phyloP scores from a whole-genome alignment of 768 basidiomycete genomes.

The Mycena filopes region DNA sequence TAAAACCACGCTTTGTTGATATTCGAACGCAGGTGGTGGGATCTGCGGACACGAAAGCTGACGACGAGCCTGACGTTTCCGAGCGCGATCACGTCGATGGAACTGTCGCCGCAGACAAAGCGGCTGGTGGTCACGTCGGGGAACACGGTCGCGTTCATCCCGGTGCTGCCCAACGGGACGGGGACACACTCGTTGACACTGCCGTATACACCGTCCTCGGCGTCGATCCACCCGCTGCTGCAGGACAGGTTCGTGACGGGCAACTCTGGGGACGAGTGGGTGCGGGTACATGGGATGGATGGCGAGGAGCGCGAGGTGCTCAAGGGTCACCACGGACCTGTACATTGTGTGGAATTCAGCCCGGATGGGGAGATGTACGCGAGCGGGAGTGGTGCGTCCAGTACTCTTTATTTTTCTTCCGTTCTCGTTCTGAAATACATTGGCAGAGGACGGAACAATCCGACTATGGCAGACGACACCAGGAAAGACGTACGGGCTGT shows the following conservation, averaged over 20 bases:
- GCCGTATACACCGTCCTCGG: conserved; percentile 90
- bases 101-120: conserved; percentile 83
- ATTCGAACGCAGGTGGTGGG: conserved; percentile 86
- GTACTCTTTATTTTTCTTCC: conserved; percentile 25
- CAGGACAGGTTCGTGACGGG: conserved; percentile 95
- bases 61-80: conserved; percentile 79
- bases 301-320: conserved; percentile 92
- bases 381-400: conserved; percentile 90
- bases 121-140: conserved; percentile 92
- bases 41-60: conserved; percentile 80
- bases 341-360: conserved; percentile 92
- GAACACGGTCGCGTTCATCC: conserved; percentile 92
- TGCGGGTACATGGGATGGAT: conserved; percentile 89
- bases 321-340: conserved; percentile 98
- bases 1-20: conserved; percentile 19
- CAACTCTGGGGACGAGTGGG: conserved; percentile 93
- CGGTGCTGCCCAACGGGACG: conserved; percentile 70
- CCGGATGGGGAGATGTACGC: conserved; percentile 99
- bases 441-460: conserved; percentile 88
- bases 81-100: conserved; percentile 92
- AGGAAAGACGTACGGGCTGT: conserved; percentile 91
- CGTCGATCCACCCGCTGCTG: conserved; percentile 90
- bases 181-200: conserved; percentile 82
- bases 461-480: conserved; percentile 98
- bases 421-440: conserved; percentile 27